phyloP scores from a whole-genome alignment of 768 basidiomycete species.

The Phlebiopsis flavidoalba region DNA sequence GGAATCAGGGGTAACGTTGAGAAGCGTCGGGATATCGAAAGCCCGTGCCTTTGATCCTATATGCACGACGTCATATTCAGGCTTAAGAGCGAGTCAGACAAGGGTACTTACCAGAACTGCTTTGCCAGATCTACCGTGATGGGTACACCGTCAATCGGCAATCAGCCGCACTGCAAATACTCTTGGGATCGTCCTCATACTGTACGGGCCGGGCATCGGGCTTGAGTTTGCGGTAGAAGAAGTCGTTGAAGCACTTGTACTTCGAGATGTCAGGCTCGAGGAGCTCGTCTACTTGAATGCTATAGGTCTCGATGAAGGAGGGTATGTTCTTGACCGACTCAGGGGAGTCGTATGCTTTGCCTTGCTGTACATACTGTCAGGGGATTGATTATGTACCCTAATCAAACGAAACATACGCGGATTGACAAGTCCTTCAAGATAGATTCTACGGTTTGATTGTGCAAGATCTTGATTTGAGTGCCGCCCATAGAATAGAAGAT shows the following conservation, averaged over 20 bases:
- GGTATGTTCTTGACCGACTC: slow-evolving; percentile 47
- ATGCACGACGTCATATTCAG: not conserved
- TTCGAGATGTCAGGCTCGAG: slow-evolving; percentile 53
- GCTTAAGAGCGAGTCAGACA: not conserved
- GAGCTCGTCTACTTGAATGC: slow-evolving; percentile 53
- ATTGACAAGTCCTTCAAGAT: slow-evolving; percentile 51
- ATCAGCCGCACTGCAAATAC: slow-evolving; percentile 66
- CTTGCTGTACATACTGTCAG: slow-evolving; percentile 33
- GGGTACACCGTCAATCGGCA: slow-evolving; percentile 68
- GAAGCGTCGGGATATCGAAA: slow-evolving; percentile 63
- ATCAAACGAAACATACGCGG: slow-evolving; percentile 28
- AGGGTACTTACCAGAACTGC: slow-evolving; percentile 54
- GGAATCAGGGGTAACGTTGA: slow-evolving; percentile 40
- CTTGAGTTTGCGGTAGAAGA: slow-evolving; percentile 64
- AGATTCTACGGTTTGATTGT: slow-evolving; percentile 41
- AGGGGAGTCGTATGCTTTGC: slow-evolving; percentile 48
- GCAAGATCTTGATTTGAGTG: slow-evolving; percentile 44
- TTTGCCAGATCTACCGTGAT: slow-evolving; percentile 51
- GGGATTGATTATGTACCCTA: not conserved
- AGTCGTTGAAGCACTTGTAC: slow-evolving; percentile 73
- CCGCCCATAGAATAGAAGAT: slow-evolving; percentile 64
- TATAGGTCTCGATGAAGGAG: slow-evolving; percentile 52
- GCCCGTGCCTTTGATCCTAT: slow-evolving; percentile 62
- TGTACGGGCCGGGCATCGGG: slow-evolving; percentile 58
- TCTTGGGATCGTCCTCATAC: slow-evolving; percentile 42